These are phyloP conservation scores for Boletus edulis DNA, from an alignment of 768 basidiomycete genomes.

Conservation along the genomic window DNA sequence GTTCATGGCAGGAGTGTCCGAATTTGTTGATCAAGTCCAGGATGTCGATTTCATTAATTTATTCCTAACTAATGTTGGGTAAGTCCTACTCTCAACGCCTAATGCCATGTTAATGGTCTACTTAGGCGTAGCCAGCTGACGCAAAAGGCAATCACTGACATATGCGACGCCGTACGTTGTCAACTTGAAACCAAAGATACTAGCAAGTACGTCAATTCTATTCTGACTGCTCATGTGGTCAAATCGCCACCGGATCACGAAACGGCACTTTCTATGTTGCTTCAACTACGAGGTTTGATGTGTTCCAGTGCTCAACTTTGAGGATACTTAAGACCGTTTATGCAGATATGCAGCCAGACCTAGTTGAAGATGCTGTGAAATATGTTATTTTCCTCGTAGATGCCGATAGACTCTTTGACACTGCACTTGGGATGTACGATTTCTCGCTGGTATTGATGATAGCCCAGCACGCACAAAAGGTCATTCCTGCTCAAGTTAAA, in stretches of 20 bases:
- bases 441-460: conserved; percentile 94
- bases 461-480: conserved; percentile 96
- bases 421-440: conserved; percentile 98
- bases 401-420: conserved; percentile 86
- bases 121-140: conserved; percentile 58
- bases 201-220: conserved; percentile 82
- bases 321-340: not conserved
- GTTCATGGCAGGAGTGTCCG: conserved; percentile 60
- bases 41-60: conserved; percentile 93
- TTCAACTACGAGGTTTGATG: conserved; percentile 69
- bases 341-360: conserved; percentile 49
- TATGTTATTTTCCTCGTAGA: conserved; percentile 98
- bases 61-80: conserved; percentile 87
- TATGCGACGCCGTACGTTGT: conserved; percentile 75
- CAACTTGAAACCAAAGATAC: conserved; percentile 73
- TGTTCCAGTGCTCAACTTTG: not conserved
- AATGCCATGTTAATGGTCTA: not conserved
- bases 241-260: conserved; percentile 92
- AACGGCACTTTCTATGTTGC: conserved; percentile 70
- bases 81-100: conserved; percentile 19
- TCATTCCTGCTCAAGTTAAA: conserved; percentile 28
- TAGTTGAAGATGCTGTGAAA: conserved; percentile 96
- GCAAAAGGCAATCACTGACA: conserved; percentile 54
- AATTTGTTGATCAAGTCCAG: conserved; percentile 80
- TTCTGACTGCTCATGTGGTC: conserved; percentile 90